Conservation (phyloP, 2,329 filamentous ascomycete species). For the Lanzia echinophila region DNA sequence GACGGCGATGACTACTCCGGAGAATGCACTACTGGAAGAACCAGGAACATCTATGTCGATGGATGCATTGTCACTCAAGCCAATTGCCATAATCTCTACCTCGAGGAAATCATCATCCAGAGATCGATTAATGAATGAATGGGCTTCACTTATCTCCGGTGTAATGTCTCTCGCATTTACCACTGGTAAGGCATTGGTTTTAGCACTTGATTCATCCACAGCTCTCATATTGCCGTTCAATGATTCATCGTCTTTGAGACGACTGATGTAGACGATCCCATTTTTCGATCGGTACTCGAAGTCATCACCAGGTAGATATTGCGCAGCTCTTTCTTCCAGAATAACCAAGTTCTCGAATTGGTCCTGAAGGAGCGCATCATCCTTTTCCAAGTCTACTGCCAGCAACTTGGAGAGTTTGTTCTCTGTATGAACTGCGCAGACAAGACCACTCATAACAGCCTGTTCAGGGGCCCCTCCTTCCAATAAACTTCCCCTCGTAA, state of each 20-base stretch:
- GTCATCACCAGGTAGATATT: neutral
- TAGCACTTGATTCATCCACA: neutral
- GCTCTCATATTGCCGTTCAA: neutral
- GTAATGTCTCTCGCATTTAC: neutral
- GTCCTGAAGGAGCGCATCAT: neutral
- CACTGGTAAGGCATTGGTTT: neutral
- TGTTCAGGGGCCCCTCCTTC: constrained; percentile 9
- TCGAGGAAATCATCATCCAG: neutral
- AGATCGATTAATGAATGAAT: neutral
- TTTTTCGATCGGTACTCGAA: neutral
- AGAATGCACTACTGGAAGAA: neutral
- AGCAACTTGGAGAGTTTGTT: neutral
- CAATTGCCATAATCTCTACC: neutral
- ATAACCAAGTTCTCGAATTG: neutral
- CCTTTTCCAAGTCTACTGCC: neutral
- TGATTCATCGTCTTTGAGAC: neutral
- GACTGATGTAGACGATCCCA: neutral
- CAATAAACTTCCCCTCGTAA: constrained; percentile 39
- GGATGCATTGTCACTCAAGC: neutral
- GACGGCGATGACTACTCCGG: neutral
- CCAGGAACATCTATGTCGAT: neutral
- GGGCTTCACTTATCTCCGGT: neutral
- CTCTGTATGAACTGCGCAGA: neutral
- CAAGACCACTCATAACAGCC: neutral
- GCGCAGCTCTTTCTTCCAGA: neutral